A percentile compares a stretch with the other conserved stretches of the same genome.
Evolutionary conservation across 176 grass and related monocot genomes (phyloP).

Genomic region (Musa acuminata): DNA sequence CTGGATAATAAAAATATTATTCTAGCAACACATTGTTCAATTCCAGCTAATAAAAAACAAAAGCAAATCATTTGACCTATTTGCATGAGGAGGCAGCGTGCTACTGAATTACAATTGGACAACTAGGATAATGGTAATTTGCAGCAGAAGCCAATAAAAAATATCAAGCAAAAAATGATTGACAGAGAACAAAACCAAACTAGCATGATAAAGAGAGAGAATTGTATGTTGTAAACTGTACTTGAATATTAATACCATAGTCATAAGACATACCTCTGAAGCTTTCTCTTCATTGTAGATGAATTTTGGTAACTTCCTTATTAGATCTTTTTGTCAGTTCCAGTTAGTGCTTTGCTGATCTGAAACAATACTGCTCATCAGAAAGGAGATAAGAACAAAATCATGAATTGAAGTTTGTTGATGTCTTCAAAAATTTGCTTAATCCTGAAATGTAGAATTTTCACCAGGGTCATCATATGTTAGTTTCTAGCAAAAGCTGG

Average conservation of each 20-base stretch:
- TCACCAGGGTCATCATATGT: background rate
- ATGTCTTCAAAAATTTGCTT: background rate
- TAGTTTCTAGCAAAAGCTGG: background rate
- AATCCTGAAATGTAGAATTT: background rate
- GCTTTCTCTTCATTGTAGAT: slow-evolving; percentile 21
- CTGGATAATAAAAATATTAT: too few relatives aligned
- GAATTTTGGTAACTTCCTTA: slow-evolving; percentile 23
- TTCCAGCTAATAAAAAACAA: too few relatives aligned
- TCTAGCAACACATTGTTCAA: too few relatives aligned
- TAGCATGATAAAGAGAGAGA: background rate
- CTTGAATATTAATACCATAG: background rate
- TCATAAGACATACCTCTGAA: slow-evolving; percentile 17
- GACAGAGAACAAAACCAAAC: background rate
- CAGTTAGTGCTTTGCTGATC: slow-evolving; percentile 26
- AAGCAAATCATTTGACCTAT: too few relatives aligned
- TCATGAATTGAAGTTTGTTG: background rate
- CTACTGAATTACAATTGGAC: too few relatives aligned
- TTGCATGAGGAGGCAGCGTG: too few relatives aligned
- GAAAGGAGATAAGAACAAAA: background rate
- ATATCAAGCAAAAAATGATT: background rate
- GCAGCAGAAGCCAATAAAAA: background rate
- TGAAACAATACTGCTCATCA: background rate
- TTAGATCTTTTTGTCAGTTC: slow-evolving; percentile 20
- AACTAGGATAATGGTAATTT: too few relatives aligned
- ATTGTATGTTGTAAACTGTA: background rate